Conservation (phyloP, 106 monocot species). For the Gastrodia elata region DNA sequence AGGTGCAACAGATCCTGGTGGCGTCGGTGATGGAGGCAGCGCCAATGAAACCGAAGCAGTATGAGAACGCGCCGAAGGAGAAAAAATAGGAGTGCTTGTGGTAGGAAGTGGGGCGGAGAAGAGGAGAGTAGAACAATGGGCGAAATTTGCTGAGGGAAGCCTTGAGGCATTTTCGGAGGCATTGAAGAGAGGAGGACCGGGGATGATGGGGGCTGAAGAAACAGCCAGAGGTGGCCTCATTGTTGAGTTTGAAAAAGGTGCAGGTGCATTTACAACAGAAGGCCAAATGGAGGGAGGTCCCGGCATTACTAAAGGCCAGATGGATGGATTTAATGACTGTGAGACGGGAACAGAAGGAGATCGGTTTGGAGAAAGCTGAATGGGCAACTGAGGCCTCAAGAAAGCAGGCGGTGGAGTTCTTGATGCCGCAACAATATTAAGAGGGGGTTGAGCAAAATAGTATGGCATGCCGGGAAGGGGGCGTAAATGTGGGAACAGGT, state of each 20-base stretch:
- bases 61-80: slow-evolving; percentile 14
- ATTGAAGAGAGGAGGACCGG: slow-evolving; percentile 17
- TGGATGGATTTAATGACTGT: slow-evolving; percentile 1
- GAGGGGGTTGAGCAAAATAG: slow-evolving; percentile 16
- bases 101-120: slow-evolving; percentile 8
- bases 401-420: slow-evolving; percentile 18
- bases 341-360: slow-evolving; percentile 10
- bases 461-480: slow-evolving; percentile 8
- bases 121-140: slow-evolving; percentile 4
- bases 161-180: slow-evolving; percentile 10
- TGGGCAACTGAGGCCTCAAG: slow-evolving; percentile 22
- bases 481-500: slow-evolving; percentile 17
- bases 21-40: slow-evolving; percentile 8
- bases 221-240: slow-evolving; percentile 6
- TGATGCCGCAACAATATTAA: slow-evolving; percentile 17
- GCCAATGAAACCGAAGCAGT: slow-evolving; percentile 11
- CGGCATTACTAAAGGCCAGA: slow-evolving; percentile 1
- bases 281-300: slow-evolving; percentile 19
- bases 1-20: not conserved
- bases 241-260: slow-evolving; percentile 4
- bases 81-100: slow-evolving; percentile 11
- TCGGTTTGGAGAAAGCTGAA: slow-evolving; percentile 16
- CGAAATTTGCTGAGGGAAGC: slow-evolving; percentile 25
- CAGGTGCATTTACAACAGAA: slow-evolving; percentile 5
- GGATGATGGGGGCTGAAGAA: slow-evolving; percentile 12